These are phyloP conservation scores for Domatiomyces catenatus DNA, from an alignment of 2,329 filamentous ascomycete species.

Conservation along the genomic window DNA sequence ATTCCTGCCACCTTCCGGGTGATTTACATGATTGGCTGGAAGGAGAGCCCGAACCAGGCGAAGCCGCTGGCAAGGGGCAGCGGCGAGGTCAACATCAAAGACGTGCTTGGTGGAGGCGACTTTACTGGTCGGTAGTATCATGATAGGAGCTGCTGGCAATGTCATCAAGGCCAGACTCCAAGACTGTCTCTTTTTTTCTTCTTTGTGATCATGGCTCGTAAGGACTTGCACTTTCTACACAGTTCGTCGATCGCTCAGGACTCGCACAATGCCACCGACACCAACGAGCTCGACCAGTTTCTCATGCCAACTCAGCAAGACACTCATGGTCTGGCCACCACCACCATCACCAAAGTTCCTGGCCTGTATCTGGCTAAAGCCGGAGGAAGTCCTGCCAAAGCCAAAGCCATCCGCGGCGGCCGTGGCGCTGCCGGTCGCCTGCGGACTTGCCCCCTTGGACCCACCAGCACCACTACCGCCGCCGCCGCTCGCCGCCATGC, in stretches of 20 bases:
- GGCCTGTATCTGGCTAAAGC: constrained; percentile 61
- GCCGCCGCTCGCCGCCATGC: constrained; percentile 12
- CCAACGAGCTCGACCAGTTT: constrained; percentile 93
- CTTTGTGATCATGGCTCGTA: background rate
- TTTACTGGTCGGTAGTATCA: constrained; percentile 11
- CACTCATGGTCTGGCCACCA: constrained; percentile 82
- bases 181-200: background rate
- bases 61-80: constrained; percentile 71
- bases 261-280: constrained; percentile 77
- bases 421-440: constrained; percentile 48
- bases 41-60: constrained; percentile 62
- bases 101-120: constrained; percentile 45
- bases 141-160: background rate
- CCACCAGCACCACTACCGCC: constrained; percentile 7
- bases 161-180: background rate
- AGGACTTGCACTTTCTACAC: constrained; percentile 39
- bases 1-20: constrained; percentile 85
- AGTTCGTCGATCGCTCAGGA: constrained; percentile 91
- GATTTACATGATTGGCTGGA: constrained; percentile 99
- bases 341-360: constrained; percentile 47
- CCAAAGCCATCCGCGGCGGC: constrained; percentile 9
- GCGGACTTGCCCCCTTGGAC: constrained; percentile 35
- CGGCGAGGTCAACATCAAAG: constrained; percentile 75
- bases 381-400: constrained; percentile 48
- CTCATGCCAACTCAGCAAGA: constrained; percentile 95